Base-by-base conservation (phyloP, 495 filamentous ascomycete species). In the Alectoria sarmentosa region DNA sequence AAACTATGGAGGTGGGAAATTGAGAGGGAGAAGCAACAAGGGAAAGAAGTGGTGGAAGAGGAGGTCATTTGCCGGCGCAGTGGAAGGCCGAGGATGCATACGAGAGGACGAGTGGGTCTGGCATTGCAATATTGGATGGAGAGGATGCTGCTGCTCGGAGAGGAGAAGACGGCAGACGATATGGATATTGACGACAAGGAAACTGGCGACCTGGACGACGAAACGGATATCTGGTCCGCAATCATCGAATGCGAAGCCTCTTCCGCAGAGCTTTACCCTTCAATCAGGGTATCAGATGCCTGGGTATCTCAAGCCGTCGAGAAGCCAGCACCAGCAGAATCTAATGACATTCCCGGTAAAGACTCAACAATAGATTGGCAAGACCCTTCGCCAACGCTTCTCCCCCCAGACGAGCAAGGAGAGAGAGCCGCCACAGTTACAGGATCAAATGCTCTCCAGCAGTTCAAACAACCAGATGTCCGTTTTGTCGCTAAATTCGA, bases 111-210 rank as follows among this genome's bases (percentile, higher is more conserved):
- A 60, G 74, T 96, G 5, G 93, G 94, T 14, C 74, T 97, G 61
- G 83, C 84, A 32, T 68, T 97, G 46, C 89, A 96, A 66, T 98
- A 96, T 73, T 97, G 92, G 94, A 85, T 84, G 69, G 83, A 87
- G 55, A 79, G 79, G 55, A 79, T 83, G 38, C 79, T 82, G 34
- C 67, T 84, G 54, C 66, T 76, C 10, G 74, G 77, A 67, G 64
- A 72, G 36, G 78, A 77, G 61, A 58, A 13, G 57, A 61, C n/a
- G 60, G 69, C 17, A 63, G 73, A 58, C 64, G 75, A 17, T 67
- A 71, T 68, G 67, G 62, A 69, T 23, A 54, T 65, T 30, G 67
- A 71, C 36, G 7, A 62, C 11, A n/a, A 55, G 30, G 58, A 9
- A 49, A 42, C 41, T 19, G 52, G 55, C 14, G 65, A 55, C 1